These are phyloP conservation scores for Leishmania major DNA, from an alignment of 208 protist genomes.

Conservation along the genomic window DNA sequence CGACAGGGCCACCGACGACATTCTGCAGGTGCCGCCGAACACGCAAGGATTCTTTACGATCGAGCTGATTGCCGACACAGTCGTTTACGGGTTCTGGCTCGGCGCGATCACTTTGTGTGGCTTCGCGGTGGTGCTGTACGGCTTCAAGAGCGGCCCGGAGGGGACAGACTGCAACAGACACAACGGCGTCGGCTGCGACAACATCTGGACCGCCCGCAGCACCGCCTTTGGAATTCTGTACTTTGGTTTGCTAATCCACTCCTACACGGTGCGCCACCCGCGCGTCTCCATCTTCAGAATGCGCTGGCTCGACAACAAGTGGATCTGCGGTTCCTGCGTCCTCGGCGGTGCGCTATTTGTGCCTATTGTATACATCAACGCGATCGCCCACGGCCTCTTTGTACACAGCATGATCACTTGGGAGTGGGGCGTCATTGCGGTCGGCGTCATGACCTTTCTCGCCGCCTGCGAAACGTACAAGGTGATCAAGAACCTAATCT, in stretches of 20 bases:
- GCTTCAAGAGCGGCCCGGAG: slow-evolving; percentile 55
- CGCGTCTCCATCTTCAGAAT: slow-evolving; percentile 79
- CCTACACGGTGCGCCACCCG: slow-evolving; percentile 88
- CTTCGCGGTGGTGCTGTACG: slow-evolving; percentile 76
- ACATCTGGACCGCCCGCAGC: slow-evolving; percentile 76
- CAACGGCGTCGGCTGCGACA: slow-evolving; percentile 45
- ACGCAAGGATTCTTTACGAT: slow-evolving; percentile 79
- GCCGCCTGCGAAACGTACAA: slow-evolving; percentile 77
- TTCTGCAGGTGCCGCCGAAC: slow-evolving; percentile 82
- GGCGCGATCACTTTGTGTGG: slow-evolving; percentile 54
- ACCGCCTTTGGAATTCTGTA: slow-evolving; percentile 86
- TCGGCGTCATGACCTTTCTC: slow-evolving; percentile 64
- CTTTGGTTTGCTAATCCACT: slow-evolving; percentile 88
- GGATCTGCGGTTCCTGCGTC: slow-evolving; percentile 69
- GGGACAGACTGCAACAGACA: slow-evolving; percentile 71
- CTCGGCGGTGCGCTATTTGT: slow-evolving; percentile 64
- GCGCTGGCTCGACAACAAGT: slow-evolving; percentile 89
- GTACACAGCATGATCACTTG: slow-evolving; percentile 85
- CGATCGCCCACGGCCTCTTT: slow-evolving; percentile 73
- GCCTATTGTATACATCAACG: slow-evolving; percentile 79
- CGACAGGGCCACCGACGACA: slow-evolving; percentile 72
- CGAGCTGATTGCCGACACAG: slow-evolving; percentile 81
- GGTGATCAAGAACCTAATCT: slow-evolving; percentile 83
- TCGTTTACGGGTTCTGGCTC: slow-evolving; percentile 87
- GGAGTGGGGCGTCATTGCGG: slow-evolving; percentile 79